Base-by-base conservation (phyloP, 495 filamentous ascomycete genomes). In the Aspergillus taichungensis region DNA sequence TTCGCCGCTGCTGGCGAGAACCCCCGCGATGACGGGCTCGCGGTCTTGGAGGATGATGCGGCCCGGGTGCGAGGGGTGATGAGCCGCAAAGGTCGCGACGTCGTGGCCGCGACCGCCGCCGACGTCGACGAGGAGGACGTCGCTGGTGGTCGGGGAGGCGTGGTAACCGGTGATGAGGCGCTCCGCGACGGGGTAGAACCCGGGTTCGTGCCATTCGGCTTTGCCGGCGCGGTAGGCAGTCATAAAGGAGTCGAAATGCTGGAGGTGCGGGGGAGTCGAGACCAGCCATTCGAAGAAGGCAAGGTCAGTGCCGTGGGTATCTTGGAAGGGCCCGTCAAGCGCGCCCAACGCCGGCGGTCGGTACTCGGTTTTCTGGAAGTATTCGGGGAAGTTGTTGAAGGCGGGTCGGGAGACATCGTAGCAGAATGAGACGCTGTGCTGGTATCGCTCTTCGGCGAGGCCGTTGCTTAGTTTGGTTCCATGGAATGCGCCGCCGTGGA, bases 111-210 rank as follows among this genome's bases (percentile, higher is more conserved):
- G 35, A 8, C 62, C 63, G 9, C 75, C 78, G 27, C 67, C 77
- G 1, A 79, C 60, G 56, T 82, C 78, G n/a, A 80, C 74, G 2
- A 81, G 49, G 1, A 82, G 52, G 10, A 67, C 59, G 0, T 57
- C 54, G 13, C 59, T 49, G 9, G 24, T 18, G 30, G 49, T 45
- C 14, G 12, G 18, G 18, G 18, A 4, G 18, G 1, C 9, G 33
- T 53, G 43, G 34, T 43, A 51, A 1, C 46, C 59, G 3, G 31
- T 31, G n/a, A 51, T 34, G n/a, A 62, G 29, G 10, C 53, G 59
- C 24, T 72, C 65, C 30, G 55, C 40, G 0, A 77, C 60, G 7
- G 74, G 70, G 49, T 74, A 78, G 45, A 73, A 71, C 0, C 61
- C 63, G 0, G 49, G 44, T 46, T 78, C 72, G 24, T 65, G 56